Percentiles rank a stretch among this genome's conserved stretches.
These are phyloP conservation scores for Osmanthus fragrans DNA, from an alignment of 257 asterid species.

Conservation along the genomic window DNA sequence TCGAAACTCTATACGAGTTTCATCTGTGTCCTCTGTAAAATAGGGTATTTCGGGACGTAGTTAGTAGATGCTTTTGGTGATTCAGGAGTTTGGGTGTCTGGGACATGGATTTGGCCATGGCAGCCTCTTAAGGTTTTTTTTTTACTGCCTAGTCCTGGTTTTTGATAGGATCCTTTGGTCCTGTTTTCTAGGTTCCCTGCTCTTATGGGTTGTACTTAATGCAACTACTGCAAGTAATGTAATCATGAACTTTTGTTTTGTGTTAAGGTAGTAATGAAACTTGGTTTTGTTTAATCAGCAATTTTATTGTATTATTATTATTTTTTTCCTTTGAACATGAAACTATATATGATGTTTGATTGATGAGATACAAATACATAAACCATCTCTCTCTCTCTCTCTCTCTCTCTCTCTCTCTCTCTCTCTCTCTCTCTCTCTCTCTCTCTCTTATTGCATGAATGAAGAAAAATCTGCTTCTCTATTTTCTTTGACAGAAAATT, in stretches of 20 bases:
- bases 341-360: too few relatives aligned
- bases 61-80: conserved; percentile 19
- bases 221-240: conserved; percentile 17
- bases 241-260: conserved; percentile 8
- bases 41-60: background rate
- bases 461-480: too few relatives aligned
- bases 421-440: too few relatives aligned
- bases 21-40: conserved; percentile 1
- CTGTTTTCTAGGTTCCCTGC: conserved; percentile 38
- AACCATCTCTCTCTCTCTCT: too few relatives aligned
- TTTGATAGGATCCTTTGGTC: conserved; percentile 44
- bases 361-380: too few relatives aligned
- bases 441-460: too few relatives aligned
- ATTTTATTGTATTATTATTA: too few relatives aligned
- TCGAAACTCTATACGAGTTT: background rate
- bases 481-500: too few relatives aligned
- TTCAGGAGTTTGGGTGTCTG: conserved; percentile 32
- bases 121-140: too few relatives aligned
- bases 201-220: conserved; percentile 36
- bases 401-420: too few relatives aligned
- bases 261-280: conserved; percentile 14
- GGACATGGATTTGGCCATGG: conserved; percentile 36
- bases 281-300: conserved; percentile 3
- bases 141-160: conserved; percentile 32
- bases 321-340: too few relatives aligned